Percentiles rank a stretch among this genome's conserved stretches.
These are phyloP conservation scores for Chaetomiaceae sp. DNA, from an alignment of 2,329 filamentous ascomycete genomes.

Conservation along the genomic window DNA sequence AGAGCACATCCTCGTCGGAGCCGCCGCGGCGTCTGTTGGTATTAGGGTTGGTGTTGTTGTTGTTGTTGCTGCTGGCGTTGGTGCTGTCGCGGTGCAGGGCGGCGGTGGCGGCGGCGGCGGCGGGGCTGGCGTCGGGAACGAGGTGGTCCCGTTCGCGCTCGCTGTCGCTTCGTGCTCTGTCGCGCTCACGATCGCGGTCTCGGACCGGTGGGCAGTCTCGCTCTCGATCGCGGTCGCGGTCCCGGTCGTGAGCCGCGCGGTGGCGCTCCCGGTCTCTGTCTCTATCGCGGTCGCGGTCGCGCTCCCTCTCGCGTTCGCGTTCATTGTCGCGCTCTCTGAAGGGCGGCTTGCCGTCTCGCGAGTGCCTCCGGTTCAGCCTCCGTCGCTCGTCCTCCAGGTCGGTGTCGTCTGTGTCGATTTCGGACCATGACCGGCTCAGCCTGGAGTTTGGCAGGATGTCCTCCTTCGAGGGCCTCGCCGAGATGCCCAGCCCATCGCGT, in stretches of 20 bases:
- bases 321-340: constrained; percentile 31
- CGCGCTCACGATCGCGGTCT: constrained; percentile 10
- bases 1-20: constrained; percentile 25
- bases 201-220: constrained; percentile 19
- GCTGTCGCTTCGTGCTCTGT: constrained; percentile 18
- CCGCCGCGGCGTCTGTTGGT: constrained; percentile 34
- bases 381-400: constrained; percentile 20
- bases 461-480: constrained; percentile 21
- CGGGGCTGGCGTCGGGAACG: constrained; percentile 2
- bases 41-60: too few relatives aligned
- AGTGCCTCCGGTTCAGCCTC: constrained; percentile 17
- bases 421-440: constrained; percentile 38
- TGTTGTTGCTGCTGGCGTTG: too few relatives aligned
- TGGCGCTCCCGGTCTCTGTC: constrained; percentile 27
- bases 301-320: constrained; percentile 33
- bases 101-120: constrained; percentile 9
- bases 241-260: constrained; percentile 9
- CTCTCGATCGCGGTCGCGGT: constrained; percentile 21
- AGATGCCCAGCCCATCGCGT: constrained; percentile 14
- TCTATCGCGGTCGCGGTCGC: constrained; percentile 22
- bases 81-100: constrained; percentile 27
- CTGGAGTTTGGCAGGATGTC: constrained; percentile 37
- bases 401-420: constrained; percentile 34
- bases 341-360: constrained; percentile 31
- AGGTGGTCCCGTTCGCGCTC: constrained; percentile 17